Base-by-base conservation (phyloP, 805 yeast genomes). In the Deakozyma indianensis region DNA sequence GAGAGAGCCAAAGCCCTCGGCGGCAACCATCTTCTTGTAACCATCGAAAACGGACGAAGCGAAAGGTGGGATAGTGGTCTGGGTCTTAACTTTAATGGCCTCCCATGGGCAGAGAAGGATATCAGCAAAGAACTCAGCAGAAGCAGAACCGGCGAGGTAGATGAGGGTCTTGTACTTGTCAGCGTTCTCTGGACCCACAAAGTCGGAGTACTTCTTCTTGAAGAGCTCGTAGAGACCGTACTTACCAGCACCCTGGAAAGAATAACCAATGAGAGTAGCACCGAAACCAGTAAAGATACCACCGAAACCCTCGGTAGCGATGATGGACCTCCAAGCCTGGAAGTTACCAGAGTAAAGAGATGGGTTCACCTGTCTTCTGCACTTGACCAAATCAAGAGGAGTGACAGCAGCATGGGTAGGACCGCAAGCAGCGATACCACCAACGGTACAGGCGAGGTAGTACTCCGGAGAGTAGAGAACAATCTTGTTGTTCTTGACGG, bases 241-340 rank as follows among this genome's bases (percentile, higher is more conserved):
- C 66, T 90, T 90, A 56, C 96, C 95, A 43, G 95, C 95, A 57
- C 98, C 97, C 68, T 90, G 98, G 57, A 88, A 68, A 4, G 96
- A 82, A 66, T 92, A 90, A 22, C 97, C 97, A 49, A 88, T 71
- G 50, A 82, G 76, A 2, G 97, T 92, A 43, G 97, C 96, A 35
- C 95, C 92, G 52, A 86, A 60, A 56, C 97, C 97, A 7, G 94
- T 82, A 66, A 75, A 84, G 45, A 90, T 68, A 35, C 85, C 87
- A 43, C 75, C 75, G 41, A 72, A 47, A 4, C 98, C 97, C 62
- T 80, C 83, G 16, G 77, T 73, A 51, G 73, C 74, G 52, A 85
- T 60, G 56, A 90, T 90, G 18, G 77, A 68, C 50, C 68, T 71
- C 77, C 87, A 84, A n/a, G 92, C 97, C 54, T 81, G 83, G 43